Conservation (phyloP, 306 rosid genomes). For the Malus sieversii region DNA sequence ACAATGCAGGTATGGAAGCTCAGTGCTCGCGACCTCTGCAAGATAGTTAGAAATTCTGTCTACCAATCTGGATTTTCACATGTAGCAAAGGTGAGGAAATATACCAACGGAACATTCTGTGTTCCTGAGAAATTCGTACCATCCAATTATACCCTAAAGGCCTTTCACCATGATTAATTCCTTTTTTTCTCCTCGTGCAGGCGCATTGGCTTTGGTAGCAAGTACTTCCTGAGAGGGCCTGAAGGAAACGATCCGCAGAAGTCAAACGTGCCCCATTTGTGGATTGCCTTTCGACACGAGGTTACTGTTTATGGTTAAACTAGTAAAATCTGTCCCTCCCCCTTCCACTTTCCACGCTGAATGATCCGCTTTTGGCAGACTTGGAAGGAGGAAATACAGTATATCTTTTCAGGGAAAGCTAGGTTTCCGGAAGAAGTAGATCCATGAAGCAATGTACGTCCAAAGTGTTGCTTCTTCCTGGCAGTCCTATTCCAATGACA, state of each 20-base stretch:
- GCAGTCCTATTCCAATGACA: too few species aligned
- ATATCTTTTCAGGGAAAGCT: conserved; percentile 42
- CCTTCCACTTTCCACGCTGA: background rate
- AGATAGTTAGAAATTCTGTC: conserved; percentile 82
- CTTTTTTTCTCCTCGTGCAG: conserved; percentile 28
- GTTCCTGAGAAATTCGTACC: background rate
- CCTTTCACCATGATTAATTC: background rate
- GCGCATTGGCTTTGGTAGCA: conserved; percentile 68
- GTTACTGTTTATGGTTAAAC: conserved; percentile 22
- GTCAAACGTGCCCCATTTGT: conserved; percentile 62
- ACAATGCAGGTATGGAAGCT: conserved; percentile 74
- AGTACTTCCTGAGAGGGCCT: conserved; percentile 59
- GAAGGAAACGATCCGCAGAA: conserved; percentile 77
- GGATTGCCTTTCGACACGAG: conserved; percentile 55
- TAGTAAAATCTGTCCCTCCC: background rate
- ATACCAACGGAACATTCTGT: background rate
- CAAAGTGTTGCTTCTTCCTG: background rate
- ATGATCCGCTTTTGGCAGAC: conserved; percentile 43
- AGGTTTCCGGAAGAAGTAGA: conserved; percentile 50
- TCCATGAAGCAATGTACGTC: conserved; percentile 25
- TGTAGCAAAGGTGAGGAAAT: conserved; percentile 52
- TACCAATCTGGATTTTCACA: conserved; percentile 90
- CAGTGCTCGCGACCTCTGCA: conserved; percentile 75
- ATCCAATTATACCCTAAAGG: background rate
- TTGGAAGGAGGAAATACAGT: conserved; percentile 78